phyloP scores from a whole-genome alignment of 805 yeast genomes.

The Spathaspora girioi region DNA sequence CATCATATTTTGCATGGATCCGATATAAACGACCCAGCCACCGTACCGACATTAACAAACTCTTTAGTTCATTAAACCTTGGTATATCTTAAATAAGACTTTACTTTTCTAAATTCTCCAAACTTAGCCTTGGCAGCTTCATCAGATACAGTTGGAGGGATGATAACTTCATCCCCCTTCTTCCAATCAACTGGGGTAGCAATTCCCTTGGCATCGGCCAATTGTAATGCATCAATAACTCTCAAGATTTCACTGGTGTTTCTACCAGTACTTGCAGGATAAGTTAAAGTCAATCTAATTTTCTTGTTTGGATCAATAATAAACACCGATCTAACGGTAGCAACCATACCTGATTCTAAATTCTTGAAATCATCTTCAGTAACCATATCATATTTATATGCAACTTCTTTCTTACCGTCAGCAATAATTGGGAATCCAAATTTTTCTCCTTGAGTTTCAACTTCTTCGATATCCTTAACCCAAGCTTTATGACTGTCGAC shows the following conservation, averaged over 20 bases:
- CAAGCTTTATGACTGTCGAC: constrained; percentile 60
- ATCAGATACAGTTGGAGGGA: constrained; percentile 62
- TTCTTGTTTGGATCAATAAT: constrained; percentile 66
- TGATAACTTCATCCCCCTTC: constrained; percentile 69
- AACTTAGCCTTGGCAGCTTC: constrained; percentile 56
- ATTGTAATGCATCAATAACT: constrained; percentile 66
- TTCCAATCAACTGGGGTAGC: constrained; percentile 75
- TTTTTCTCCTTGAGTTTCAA: constrained; percentile 49
- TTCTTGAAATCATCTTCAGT: constrained; percentile 64
- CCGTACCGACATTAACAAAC: constrained; percentile 4
- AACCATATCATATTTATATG: constrained; percentile 64
- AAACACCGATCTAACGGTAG: constrained; percentile 70
- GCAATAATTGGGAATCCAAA: constrained; percentile 67
- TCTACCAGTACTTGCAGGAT: constrained; percentile 74
- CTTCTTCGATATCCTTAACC: constrained; percentile 71
- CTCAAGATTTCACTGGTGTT: constrained; percentile 73
- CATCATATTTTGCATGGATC: constrained; percentile 13
- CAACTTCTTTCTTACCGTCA: constrained; percentile 59
- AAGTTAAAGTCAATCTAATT: constrained; percentile 58
- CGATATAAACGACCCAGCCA: constrained; percentile 2
- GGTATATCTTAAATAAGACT: constrained; percentile 63
- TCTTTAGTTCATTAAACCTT: constrained; percentile 12
- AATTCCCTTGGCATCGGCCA: constrained; percentile 56
- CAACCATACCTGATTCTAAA: constrained; percentile 55
- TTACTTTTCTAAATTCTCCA: constrained; percentile 58